phyloP scores from a whole-genome alignment of 164 flowering plant species.

The Kingdonia uniflora region DNA sequence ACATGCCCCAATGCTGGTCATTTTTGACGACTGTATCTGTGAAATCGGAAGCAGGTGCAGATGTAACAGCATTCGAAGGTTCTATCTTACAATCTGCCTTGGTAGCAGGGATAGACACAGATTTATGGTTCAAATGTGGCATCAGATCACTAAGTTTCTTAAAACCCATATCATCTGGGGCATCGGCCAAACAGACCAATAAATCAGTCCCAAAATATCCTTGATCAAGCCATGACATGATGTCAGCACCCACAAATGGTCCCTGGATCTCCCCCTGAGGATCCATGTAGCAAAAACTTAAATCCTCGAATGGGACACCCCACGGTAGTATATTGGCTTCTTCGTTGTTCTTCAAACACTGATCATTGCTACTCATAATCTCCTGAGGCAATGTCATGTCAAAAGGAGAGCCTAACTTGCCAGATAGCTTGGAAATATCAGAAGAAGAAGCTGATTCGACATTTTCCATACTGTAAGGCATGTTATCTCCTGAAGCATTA shows the following conservation, averaged over 20 bases:
- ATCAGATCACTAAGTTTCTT: conserved; percentile 58
- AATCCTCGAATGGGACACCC: conserved; percentile 45
- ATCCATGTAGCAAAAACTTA: conserved; percentile 67
- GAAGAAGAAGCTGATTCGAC: conserved; percentile 14
- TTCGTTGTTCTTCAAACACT: conserved; percentile 9
- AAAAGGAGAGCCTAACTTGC: conserved; percentile 36
- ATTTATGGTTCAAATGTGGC: conserved; percentile 49
- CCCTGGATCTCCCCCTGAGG: conserved; percentile 94
- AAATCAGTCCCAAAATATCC: conserved; percentile 87
- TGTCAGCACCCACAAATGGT: conserved; percentile 79
- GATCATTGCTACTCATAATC: conserved; percentile 13
- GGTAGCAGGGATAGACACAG: conserved; percentile 12
- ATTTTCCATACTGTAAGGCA: conserved; percentile 14
- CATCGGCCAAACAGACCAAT: conserved; percentile 67
- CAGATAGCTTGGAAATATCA: conserved; percentile 27
- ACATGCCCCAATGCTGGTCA: conserved; percentile 18
- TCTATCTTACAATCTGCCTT: conserved; percentile 19
- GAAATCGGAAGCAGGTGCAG: conserved; percentile 18
- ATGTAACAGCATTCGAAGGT: conserved; percentile 14
- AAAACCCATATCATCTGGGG: conserved; percentile 64
- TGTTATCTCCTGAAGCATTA: conserved; percentile 8
- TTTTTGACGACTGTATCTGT: conserved; percentile 12
- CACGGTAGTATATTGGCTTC: conserved; percentile 18
- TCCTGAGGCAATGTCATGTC: conserved; percentile 22
- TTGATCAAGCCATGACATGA: conserved; percentile 84